Evolutionary conservation across 2,329 filamentous ascomycete species (phyloP).

Genomic region (Diaporthe aspalathi): DNA sequence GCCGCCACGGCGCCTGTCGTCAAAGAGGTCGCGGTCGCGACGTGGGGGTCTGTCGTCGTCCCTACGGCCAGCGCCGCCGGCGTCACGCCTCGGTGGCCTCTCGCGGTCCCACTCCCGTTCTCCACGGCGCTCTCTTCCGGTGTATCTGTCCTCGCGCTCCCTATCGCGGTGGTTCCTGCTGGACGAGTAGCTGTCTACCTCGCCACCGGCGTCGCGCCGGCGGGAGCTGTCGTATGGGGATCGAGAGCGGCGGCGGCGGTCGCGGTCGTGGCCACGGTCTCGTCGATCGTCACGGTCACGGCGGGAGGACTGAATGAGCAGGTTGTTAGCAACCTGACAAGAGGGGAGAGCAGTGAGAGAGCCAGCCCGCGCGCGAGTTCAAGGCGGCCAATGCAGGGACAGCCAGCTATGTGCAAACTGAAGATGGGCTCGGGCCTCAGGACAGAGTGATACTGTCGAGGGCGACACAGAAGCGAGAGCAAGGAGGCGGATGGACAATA

Average conservation of each 20-base stretch:
- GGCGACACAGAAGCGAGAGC: not conserved
- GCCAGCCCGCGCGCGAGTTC: too few relatives aligned
- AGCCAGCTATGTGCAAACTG: not conserved
- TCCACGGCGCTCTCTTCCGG: slow-evolving; percentile 56
- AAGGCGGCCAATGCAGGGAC: not conserved
- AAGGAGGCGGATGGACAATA: slow-evolving; percentile 33
- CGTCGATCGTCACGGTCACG: slow-evolving; percentile 52
- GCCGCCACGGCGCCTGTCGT: slow-evolving; percentile 65
- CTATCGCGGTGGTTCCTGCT: slow-evolving; percentile 93
- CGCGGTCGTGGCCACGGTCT: slow-evolving; percentile 52
- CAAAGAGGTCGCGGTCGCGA: slow-evolving; percentile 70
- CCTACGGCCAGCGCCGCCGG: slow-evolving; percentile 71
- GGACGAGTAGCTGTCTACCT: slow-evolving; percentile 85
- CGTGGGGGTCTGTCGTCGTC: slow-evolving; percentile 69
- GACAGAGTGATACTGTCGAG: not conserved
- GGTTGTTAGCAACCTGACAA: slow-evolving; percentile 23
- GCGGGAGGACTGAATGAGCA: slow-evolving; percentile 44
- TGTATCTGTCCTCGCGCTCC: slow-evolving; percentile 91
- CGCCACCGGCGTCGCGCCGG: slow-evolving; percentile 78
- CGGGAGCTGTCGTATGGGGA: slow-evolving; percentile 82
- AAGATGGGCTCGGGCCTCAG: not conserved
- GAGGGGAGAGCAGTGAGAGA: not conserved
- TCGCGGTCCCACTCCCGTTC: slow-evolving; percentile 52
- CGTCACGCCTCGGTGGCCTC: slow-evolving; percentile 64
- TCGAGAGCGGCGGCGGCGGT: slow-evolving; percentile 80